Percentiles rank a stretch among this genome's conserved stretches.
phyloP scores from a whole-genome alignment of 2,329 filamentous ascomycete species.

The Arthrocladium fulminans region DNA sequence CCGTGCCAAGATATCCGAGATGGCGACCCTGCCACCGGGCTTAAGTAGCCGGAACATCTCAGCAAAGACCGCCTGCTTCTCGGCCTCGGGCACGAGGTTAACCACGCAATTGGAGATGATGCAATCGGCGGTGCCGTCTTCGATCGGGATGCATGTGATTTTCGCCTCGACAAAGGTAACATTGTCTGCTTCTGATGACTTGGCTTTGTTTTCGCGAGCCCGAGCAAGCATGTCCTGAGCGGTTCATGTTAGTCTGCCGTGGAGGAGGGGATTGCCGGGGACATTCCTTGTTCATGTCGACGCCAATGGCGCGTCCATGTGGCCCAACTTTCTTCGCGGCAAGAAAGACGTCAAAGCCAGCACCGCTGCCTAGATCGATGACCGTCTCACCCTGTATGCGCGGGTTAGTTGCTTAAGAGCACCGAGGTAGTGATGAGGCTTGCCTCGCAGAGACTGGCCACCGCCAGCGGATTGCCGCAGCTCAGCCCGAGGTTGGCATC shows the following conservation, averaged over 20 bases:
- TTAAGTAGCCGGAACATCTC: constrained; percentile 53
- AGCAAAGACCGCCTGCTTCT: constrained; percentile 47
- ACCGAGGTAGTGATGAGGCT: too few species aligned
- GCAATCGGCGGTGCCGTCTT: constrained; percentile 39
- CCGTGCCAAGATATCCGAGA: constrained; percentile 48
- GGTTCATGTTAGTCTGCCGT: too few species aligned
- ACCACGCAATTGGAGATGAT: constrained; percentile 58
- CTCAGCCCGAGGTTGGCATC: too few species aligned
- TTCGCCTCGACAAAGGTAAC: constrained; percentile 42
- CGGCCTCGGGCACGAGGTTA: constrained; percentile 46
- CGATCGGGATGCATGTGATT: constrained; percentile 45
- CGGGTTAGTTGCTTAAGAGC: too few species aligned
- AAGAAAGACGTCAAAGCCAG: constrained; percentile 51
- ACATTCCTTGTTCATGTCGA: constrained; percentile 61
- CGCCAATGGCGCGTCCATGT: constrained; percentile 44
- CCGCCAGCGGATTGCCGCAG: too few species aligned
- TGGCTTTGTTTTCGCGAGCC: constrained; percentile 32
- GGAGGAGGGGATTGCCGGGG: too few species aligned
- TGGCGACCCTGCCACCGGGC: constrained; percentile 48
- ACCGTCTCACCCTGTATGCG: constrained; percentile 49
- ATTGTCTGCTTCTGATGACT: constrained; percentile 41
- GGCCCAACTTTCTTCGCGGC: constrained; percentile 44
- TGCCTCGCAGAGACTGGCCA: too few species aligned
- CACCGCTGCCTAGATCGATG: constrained; percentile 50
- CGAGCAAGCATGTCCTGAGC: constrained; percentile 46